A percentile compares a stretch with the other conserved stretches of the same genome.
These are phyloP conservation scores for Helicostylum pulchrum DNA, from an alignment of 192 early-diverging fungal genomes.

Conservation along the genomic window DNA sequence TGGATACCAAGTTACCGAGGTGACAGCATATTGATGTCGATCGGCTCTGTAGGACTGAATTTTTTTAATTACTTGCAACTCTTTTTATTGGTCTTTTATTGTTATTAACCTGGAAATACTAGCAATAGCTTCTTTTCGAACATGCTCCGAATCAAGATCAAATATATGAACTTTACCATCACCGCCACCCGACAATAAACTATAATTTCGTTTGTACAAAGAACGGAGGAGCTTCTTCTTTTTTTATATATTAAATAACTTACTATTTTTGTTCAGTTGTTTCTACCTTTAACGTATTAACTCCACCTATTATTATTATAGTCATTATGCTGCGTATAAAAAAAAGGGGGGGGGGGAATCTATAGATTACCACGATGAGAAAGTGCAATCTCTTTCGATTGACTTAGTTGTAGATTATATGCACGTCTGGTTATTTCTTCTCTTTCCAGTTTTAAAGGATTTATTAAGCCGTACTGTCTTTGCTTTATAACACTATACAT, in stretches of 20 bases:
- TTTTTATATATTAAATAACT: slow-evolving; percentile 9
- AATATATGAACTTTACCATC: slow-evolving; percentile 59
- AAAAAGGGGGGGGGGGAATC: neutral
- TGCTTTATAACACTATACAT: slow-evolving; percentile 25
- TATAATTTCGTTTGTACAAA: slow-evolving; percentile 12
- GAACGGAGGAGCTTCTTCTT: neutral
- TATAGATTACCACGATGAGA: slow-evolving; percentile 25
- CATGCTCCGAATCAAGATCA: slow-evolving; percentile 48
- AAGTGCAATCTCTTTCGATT: slow-evolving; percentile 20
- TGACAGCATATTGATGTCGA: slow-evolving; percentile 66
- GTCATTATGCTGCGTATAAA: neutral
- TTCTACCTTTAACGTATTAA: slow-evolving; percentile 54
- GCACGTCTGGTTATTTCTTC: slow-evolving; percentile 30
- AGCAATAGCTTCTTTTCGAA: slow-evolving; percentile 30
- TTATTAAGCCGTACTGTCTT: slow-evolving; percentile 9
- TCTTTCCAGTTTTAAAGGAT: slow-evolving; percentile 10
- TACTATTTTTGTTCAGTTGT: slow-evolving; percentile 56
- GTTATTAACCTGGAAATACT: slow-evolving; percentile 30
- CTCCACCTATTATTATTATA: slow-evolving; percentile 23
- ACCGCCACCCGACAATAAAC: slow-evolving; percentile 59
- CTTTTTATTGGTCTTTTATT: neutral
- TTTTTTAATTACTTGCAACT: neutral
- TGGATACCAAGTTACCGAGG: slow-evolving; percentile 78
- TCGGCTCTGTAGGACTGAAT: slow-evolving; percentile 16
- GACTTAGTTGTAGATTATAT: slow-evolving; percentile 27